Evolutionary conservation across 202 grass and related monocot species (phyloP), one percentile per base, ranked within the genome.

Genomic region (Sporobolus alterniflorus): DNA sequence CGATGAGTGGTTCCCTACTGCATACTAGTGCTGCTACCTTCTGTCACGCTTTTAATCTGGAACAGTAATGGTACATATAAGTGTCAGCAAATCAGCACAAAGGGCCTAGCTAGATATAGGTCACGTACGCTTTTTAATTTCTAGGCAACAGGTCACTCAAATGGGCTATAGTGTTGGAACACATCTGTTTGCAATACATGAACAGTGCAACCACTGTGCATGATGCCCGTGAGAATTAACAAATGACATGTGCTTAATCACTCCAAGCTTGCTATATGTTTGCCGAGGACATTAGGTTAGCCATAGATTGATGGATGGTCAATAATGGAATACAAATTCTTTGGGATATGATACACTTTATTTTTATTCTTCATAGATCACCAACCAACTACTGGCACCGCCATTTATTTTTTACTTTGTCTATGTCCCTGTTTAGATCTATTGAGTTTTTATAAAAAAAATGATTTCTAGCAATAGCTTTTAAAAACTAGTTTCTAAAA

Each of bases 11-110:
- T 26, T 6, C 20, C 25, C 26, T 70, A n/a, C 34, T 32, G 32
- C 41, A 15, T 15, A 64, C 34, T 62, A 31, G 3, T 43, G 28
- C 8, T 42, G 0, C 10, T 33, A 44, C 46, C 41, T 29, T 42
- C 52, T 43, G 32, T 24, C 33, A 62, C 29, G 17, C 85, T 63
- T 82, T 82, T 34, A 76, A 64, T 51, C 41, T 16, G 6, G 16
- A 87, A 54, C 16, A 71, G 44, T 65, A 12, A 82, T 2, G 30
- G 56, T 54, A 82, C n/a, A 7, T 28, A 62, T 29, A 62, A 32
- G 14, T 36, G 29, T 46, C 54, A 64, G 3, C 71, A 83, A 83
- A n/a, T 82, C 71, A 82, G 60, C 77, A 64, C 44, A 83, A 87
- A 64, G 21, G 65, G 67, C 26, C 56, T 83, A 88, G 47, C 25